Evolutionary conservation across 2,329 filamentous ascomycete genomes (phyloP), one percentile per base, ranked within the genome.

Genomic region (Calonectria hongkongensis): DNA sequence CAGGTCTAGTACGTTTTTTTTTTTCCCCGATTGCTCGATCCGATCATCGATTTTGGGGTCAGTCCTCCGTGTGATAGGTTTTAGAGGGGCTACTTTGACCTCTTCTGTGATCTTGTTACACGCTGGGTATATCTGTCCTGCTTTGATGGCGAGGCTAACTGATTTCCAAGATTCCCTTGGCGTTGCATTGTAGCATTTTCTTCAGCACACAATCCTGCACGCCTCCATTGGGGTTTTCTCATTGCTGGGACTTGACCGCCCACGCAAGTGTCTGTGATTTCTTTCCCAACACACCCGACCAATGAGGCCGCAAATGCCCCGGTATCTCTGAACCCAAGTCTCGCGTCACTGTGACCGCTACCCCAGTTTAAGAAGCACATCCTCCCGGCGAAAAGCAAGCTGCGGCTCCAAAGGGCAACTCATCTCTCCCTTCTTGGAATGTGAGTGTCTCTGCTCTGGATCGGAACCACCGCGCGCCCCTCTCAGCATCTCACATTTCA

Each of bases 371-470:
- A 78, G 71, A 68, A 74, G 58, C 58, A 70, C 67, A 43, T 70
- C 67, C 66, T 64, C 66, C 56, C 60, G 25, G 41, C 67, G 39
- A 76, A 68, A 74, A 74, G 71, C 68, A 70, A 70, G 27, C 56
- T 48, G 47, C 33, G 69, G 51, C 73, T 73, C 50, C 30, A 74
- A 79, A 79, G 76, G 79, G 77, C 75, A 80, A 78, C 73, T 64
- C 70, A 77, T 77, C 74, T 77, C 70, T 79, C 80, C 79, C 77
- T 79, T 80, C 72, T 78, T 82, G 83, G 83, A 84, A 84, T 84
- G 82, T 78, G 56, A 83, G 74, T 84, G 83, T 82, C 82, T 84
- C 78, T 83, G 72, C 60, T 75, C 74, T 83, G 82, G 80, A 83
- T 84, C 78, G 82, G 79, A 81, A 81, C 75, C 70, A 74, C 79